Base-by-base conservation (phyloP, 2,329 filamentous ascomycete genomes). In the Exophiala sp. region DNA sequence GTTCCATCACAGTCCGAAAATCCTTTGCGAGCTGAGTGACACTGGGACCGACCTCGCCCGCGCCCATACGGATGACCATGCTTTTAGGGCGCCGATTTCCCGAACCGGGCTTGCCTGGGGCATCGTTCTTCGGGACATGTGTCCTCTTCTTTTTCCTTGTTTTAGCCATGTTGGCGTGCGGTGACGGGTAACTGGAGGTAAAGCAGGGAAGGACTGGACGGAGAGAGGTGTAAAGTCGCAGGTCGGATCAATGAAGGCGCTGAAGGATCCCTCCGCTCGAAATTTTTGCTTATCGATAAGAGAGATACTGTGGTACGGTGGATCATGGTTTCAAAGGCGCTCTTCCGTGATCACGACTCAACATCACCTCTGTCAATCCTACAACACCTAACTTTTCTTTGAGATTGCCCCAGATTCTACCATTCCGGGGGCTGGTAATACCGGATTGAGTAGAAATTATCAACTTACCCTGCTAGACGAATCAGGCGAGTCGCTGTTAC, bases 41-140 rank as follows among this genome's bases (percentile, higher is more conserved):
- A 67, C 86, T 95, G 52, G 88, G 81, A 50, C 93, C 93, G 45
- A 98, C 88, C 66, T 96, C 88, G 63, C 89, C 86, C 61, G 90
- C 91, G 62, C 93, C 93, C 63, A 96, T 90, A 60, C 93, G 87
- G 69, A 98, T 95, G 51, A 98, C 91, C 91, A 98, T 96, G 67
- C 86, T 94, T 77, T 96, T 96, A 27, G 93, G 93, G 44, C 82
- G 78, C 58, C 82, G 81, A 46, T 78, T 75, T 51, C 80, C 78
- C 68, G 82, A 81, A 50, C 80, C 77, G 37, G 76, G 73, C 57
- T 78, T 77, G 62, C 61, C 77, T 61, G 79, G 79, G 45, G 79
- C 78, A 60, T 80, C 80, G 55, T 74, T 77, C 43, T 83, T 80
- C 53, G 83, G 82, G 47, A 83, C 70, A 69, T 95, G 89, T 53